These are phyloP conservation scores for Abrus precatorius DNA, from an alignment of 306 rosid genomes.

Conservation along the genomic window DNA sequence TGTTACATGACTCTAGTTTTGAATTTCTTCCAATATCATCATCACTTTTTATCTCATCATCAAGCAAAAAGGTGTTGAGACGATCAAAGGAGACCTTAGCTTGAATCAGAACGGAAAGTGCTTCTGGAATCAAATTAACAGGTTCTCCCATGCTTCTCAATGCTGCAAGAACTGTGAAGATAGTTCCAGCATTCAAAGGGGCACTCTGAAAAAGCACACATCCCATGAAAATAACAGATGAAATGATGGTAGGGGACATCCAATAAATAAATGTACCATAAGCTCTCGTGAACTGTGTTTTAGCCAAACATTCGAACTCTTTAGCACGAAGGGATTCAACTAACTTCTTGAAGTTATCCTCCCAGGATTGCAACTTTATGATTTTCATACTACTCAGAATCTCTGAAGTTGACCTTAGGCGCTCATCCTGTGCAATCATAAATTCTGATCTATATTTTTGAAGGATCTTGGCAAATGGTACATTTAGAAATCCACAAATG, in stretches of 20 bases:
- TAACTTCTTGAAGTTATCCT: conserved; percentile 62
- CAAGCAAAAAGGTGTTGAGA: conserved; percentile 63
- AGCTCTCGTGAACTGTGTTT: conserved; percentile 53
- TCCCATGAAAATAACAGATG: conserved; percentile 66
- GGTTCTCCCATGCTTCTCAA: conserved; percentile 67
- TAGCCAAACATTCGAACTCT: conserved; percentile 70
- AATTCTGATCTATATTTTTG: conserved; percentile 64
- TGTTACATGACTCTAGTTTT: neutral
- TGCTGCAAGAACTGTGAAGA: conserved; percentile 74
- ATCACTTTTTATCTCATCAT: conserved; percentile 59
- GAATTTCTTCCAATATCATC: conserved; percentile 49
- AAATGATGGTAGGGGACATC: conserved; percentile 71
- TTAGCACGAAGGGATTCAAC: conserved; percentile 57
- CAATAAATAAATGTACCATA: conserved; percentile 59
- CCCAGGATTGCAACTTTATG: conserved; percentile 85
- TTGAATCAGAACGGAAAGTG: conserved; percentile 68
- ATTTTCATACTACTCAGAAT: conserved; percentile 72
- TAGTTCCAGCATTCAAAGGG: conserved; percentile 74
- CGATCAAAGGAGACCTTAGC: conserved; percentile 71
- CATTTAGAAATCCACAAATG: conserved; percentile 64
- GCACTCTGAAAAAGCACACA: conserved; percentile 59
- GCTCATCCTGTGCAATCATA: conserved; percentile 73
- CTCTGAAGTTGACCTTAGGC: conserved; percentile 79
- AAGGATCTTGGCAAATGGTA: conserved; percentile 67
- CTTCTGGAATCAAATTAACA: conserved; percentile 72